A percentile compares a stretch with the other conserved stretches of the same genome.
These are phyloP conservation scores for Fusarium chuoi DNA, from an alignment of 2,329 filamentous ascomycete genomes.

Conservation along the genomic window DNA sequence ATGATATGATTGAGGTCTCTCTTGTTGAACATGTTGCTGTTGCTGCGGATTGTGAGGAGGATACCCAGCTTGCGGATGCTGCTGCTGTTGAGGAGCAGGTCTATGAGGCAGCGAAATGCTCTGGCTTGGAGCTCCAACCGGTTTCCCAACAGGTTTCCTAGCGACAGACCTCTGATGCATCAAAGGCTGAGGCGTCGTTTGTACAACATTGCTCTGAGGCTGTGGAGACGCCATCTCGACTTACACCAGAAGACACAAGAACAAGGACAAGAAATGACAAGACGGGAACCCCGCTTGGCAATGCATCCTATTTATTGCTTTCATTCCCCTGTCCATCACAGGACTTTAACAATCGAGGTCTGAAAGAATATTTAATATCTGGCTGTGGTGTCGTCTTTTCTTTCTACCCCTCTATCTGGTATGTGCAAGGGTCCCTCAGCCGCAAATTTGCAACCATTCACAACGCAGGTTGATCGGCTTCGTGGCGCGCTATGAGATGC, in stretches of 20 bases:
- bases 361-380: conserved; percentile 10
- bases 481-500: conserved; percentile 32
- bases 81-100: conserved; percentile 8
- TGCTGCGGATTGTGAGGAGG: conserved; percentile 19
- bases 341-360: not conserved
- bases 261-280: conserved; percentile 22
- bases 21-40: conserved; percentile 12
- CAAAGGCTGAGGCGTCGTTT: conserved; percentile 14
- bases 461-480: not conserved
- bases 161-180: conserved; percentile 27
- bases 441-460: conserved; percentile 30
- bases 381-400: not conserved
- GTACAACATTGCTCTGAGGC: conserved; percentile 5
- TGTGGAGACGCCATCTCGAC: conserved; percentile 30
- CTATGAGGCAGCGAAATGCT: conserved; percentile 12
- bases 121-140: not conserved
- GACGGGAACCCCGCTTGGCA: conserved; percentile 23
- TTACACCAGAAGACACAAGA: conserved; percentile 4
- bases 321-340: conserved; percentile 11
- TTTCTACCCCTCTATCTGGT: conserved; percentile 13
- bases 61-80: not conserved
- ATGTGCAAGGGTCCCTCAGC: conserved; percentile 26
- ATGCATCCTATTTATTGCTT: conserved; percentile 9
- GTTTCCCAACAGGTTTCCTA: conserved; percentile 22
- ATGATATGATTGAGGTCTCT: conserved; percentile 14